Conservation (phyloP, 2,329 filamentous ascomycete genomes). For the Aspergillus ustus region DNA sequence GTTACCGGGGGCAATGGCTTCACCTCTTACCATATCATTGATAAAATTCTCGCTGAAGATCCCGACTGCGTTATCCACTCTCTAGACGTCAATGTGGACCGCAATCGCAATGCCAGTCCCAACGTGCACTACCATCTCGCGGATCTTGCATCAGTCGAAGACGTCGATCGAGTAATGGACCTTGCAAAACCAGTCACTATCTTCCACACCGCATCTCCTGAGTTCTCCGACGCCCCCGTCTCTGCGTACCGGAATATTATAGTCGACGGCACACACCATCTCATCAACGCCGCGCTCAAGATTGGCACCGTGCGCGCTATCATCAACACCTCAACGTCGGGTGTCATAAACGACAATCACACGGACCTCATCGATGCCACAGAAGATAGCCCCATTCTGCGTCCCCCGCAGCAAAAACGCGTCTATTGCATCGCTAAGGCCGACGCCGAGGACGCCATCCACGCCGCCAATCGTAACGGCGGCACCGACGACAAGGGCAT, state of each 20-base stretch:
- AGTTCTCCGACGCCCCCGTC: conserved; percentile 10
- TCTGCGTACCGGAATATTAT: conserved; percentile 5
- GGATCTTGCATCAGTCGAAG: conserved; percentile 2
- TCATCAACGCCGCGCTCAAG: neutral
- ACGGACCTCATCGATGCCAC: conserved; percentile 7
- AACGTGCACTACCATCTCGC: conserved; percentile 12
- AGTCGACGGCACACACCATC: conserved; percentile 3
- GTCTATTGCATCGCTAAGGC: conserved; percentile 15
- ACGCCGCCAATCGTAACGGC: conserved; percentile 11
- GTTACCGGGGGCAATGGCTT: conserved; percentile 18
- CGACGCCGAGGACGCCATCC: conserved; percentile 10
- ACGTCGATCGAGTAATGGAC: conserved; percentile 9
- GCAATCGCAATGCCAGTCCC: neutral
- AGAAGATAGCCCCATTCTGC: conserved; percentile 6
- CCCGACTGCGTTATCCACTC: conserved; percentile 9
- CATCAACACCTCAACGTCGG: conserved; percentile 14
- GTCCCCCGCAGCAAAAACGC: conserved; percentile 7
- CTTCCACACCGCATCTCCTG: conserved; percentile 17
- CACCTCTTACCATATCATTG: conserved; percentile 16
- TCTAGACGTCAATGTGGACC: neutral
- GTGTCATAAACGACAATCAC: conserved; percentile 16
- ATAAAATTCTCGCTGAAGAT: conserved; percentile 8
- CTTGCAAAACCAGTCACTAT: conserved; percentile 5
- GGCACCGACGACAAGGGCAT: neutral
- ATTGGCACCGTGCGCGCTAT: conserved; percentile 3